These are phyloP conservation scores for Magnaporthiopsis incrustans DNA, from an alignment of 2,329 filamentous ascomycete species.

Conservation along the genomic window DNA sequence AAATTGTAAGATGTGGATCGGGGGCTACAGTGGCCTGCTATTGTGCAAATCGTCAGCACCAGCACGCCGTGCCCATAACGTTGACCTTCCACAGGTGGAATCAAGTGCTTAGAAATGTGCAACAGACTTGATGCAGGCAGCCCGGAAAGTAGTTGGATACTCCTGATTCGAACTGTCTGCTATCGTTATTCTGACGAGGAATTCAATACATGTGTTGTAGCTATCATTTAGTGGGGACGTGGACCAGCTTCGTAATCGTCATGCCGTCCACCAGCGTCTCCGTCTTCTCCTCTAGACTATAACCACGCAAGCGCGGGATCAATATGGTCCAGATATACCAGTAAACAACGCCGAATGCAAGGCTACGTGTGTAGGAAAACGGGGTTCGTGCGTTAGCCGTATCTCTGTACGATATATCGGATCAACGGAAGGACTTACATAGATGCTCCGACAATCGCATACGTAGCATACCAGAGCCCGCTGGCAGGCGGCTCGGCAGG, in stretches of 20 bases:
- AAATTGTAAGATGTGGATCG: too few species aligned
- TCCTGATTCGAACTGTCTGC: too few species aligned
- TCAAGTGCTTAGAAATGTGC: too few species aligned
- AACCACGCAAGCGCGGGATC: conserved; percentile 50
- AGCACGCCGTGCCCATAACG: too few species aligned
- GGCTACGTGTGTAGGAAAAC: conserved; percentile 28
- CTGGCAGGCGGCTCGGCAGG: conserved; percentile 37
- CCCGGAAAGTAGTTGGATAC: too few species aligned
- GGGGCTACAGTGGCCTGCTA: too few species aligned
- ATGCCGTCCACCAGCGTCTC: conserved; percentile 59
- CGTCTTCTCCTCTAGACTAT: conserved; percentile 53
- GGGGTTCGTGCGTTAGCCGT: neutral
- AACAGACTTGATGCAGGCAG: too few species aligned
- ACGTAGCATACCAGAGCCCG: conserved; percentile 45
- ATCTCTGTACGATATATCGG: neutral
- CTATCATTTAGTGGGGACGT: neutral
- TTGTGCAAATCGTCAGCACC: too few species aligned
- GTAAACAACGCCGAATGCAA: conserved; percentile 52
- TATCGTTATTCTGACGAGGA: too few species aligned
- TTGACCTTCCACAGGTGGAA: too few species aligned
- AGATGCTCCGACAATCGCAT: conserved; percentile 42
- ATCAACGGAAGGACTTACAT: conserved; percentile 37
- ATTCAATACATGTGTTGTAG: too few species aligned
- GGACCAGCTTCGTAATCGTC: conserved; percentile 36
- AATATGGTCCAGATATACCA: conserved; percentile 61